Evolutionary conservation across 2,329 filamentous ascomycete species (phyloP), one percentile per base, ranked within the genome.

Genomic region (Phyllachora maydis): DNA sequence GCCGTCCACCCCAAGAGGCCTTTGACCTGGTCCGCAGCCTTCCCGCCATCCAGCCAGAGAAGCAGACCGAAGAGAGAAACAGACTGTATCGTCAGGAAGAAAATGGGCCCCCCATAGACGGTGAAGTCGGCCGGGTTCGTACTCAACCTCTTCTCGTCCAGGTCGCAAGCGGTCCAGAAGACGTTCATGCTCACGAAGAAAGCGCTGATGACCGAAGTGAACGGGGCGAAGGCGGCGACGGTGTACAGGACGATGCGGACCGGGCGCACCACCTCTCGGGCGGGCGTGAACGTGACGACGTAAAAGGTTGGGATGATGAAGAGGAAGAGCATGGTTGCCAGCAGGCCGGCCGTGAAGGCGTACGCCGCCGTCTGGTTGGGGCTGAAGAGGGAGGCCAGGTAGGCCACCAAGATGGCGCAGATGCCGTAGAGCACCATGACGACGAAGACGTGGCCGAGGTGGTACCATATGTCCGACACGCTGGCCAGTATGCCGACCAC

Each of bases 361-460:
- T 88, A 93, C 0, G 82, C 70, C 4, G 76, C 73, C 5, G 92
- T 58, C 43, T 90, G 81, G 16, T 74, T 82, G 23, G 62, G 65
- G 16, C 73, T 66, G 36, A 82, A 75, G 0, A 92, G 61, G 0
- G 82, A 91, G 19, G 91, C 59, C 18, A 85, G 54, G 43, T 93
- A 93, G 3, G 74, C 65, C 24, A 83, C 53, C 3, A 91, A 50
- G 3, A 65, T 78, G 0, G 81, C 74, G 0, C 76, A 67, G 5
- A 92, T 47, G 1, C 81, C 81, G 41, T 85, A 92, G 0, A 92
- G 59, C 27, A 74, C 62, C 32, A 92, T 68, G 18, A 90, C 58
- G 8, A 85, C 46, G 41, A 90, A 91, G 7, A 93, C 51, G 40
- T 90, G 91, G 19, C 68, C 76, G 4, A 82, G 55, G 27, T 73